Base-by-base conservation (phyloP, 2,329 filamentous ascomycete species). In the Claviceps sp. region DNA sequence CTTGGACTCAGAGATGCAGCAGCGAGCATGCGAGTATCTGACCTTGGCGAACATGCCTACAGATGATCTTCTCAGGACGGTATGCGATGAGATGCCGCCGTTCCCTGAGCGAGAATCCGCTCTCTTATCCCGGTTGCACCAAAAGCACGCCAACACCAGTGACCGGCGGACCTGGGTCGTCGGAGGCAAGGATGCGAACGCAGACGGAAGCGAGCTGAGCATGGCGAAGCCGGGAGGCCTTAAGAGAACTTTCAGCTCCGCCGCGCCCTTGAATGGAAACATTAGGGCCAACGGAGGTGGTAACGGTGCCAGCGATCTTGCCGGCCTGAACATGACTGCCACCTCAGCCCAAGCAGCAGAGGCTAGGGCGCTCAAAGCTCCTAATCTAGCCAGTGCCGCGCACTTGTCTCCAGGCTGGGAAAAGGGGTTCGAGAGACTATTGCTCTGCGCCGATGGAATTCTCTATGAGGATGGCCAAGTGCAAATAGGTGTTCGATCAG, bases 81-180 rank as follows among this genome's bases (percentile, higher is more conserved):
- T 98, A 5, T 95, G 90, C 66, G 93, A 98, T 60, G 93, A 98
- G 67, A 98, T 98, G 94, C 93, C 93, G 2, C 90, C 93, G 0
- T 98, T 97, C 70, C 94, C 93, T 0, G 90, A 98, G 67, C 78
- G 94, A 55, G 84, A 95, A 54, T 97, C 93, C 5, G 91, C 93
- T 1, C 74, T 98, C 30, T 75, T 98, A 11, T 96, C 91, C 41
- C 80, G 93, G 53, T 76, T 98, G 48, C 91, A 98, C 68, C 89
- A 95, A 68, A 97, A 95, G 71, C 89, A 94, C 62, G 87, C 86
- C 47, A 87, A 86, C 55, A 93, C 89, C 14, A 95, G 88, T 64
- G 93, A 98, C 67, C 94, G 94, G 71, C 81, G 91, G 56, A 97
- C 93, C 1, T 98, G 93, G 93, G 84, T 96, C 26, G 87, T 97